A percentile compares a stretch with the other conserved stretches of the same genome.
Conservation (phyloP, 768 basidiomycete genomes). For the Hydnum rufescens region DNA sequence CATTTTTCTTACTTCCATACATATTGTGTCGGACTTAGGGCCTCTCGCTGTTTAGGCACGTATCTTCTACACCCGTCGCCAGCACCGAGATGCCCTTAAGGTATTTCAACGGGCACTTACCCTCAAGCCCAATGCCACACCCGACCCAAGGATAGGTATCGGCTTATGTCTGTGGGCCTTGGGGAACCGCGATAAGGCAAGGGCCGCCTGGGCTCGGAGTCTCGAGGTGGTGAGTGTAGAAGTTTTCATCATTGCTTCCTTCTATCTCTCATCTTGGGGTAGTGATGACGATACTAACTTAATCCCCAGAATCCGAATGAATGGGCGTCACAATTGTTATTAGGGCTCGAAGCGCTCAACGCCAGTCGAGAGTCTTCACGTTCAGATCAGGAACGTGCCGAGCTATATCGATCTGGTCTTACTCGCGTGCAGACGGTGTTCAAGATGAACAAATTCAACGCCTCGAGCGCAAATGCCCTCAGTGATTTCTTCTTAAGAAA, state of each 20-base stretch:
- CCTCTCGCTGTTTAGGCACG: conserved; percentile 36
- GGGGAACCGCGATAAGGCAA: conserved; percentile 64
- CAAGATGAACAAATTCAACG: conserved; percentile 50
- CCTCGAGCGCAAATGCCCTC: conserved; percentile 66
- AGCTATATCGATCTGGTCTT: conserved; percentile 2
- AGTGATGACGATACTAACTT: not conserved
- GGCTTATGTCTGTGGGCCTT: conserved; percentile 87
- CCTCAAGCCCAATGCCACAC: conserved; percentile 56
- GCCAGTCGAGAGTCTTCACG: conserved; percentile 53
- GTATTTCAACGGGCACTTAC: conserved; percentile 70
- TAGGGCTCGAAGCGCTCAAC: conserved; percentile 77
- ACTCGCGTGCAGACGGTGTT: conserved; percentile 29
- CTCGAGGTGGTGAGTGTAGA: conserved; percentile 46
- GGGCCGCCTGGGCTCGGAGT: conserved; percentile 78
- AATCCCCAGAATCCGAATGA: conserved; percentile 45
- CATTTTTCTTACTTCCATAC: not conserved
- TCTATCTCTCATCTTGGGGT: conserved; percentile 8
- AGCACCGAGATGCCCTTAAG: conserved; percentile 61
- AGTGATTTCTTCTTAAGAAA: conserved; percentile 63
- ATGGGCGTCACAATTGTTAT: conserved; percentile 60
- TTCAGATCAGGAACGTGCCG: conserved; percentile 39
- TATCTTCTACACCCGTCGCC: conserved; percentile 60
- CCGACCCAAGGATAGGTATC: conserved; percentile 90
- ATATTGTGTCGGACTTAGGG: not conserved
- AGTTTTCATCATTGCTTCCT: not conserved